Conservation (phyloP, 2,329 filamentous ascomycete genomes). For the Pyrenochaeta sp. region DNA sequence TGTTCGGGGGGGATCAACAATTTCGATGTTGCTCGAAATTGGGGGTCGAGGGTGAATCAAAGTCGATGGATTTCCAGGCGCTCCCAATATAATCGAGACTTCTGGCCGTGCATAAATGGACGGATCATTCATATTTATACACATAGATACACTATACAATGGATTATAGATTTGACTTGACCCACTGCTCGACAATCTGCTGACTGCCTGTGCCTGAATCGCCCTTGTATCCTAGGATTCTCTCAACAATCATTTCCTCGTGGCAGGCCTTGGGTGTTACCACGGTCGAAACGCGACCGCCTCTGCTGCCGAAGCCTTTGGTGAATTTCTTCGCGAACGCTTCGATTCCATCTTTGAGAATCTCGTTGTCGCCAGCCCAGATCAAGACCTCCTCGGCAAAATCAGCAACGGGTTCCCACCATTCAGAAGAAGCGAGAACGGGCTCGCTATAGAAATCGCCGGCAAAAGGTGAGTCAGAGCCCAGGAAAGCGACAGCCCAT, state of each 20-base stretch:
- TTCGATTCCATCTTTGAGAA: constrained; percentile 64
- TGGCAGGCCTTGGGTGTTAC: constrained; percentile 49
- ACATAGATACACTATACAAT: no score
- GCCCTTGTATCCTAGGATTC: constrained; percentile 48
- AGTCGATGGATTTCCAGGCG: no score
- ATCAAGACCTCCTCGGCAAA: constrained; percentile 59
- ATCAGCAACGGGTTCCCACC: constrained; percentile 60
- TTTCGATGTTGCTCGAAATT: no score
- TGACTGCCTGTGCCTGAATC: constrained; percentile 46
- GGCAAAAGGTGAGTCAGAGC: constrained; percentile 53
- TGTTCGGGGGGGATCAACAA: no score
- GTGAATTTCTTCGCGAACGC: constrained; percentile 59
- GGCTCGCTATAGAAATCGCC: constrained; percentile 63
- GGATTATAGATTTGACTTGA: constrained; percentile 44
- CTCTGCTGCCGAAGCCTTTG: constrained; percentile 44
- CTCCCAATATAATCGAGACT: no score
- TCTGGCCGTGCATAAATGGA: no score
- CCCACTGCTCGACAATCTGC: constrained; percentile 48
- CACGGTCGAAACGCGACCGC: constrained; percentile 42
- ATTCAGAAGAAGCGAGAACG: constrained; percentile 55
- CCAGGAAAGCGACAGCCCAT: constrained; percentile 61
- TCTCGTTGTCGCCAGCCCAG: constrained; percentile 63
- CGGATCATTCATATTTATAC: no score
- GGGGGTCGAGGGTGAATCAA: no score
- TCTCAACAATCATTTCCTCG: constrained; percentile 53